Evolutionary conservation across 441 rosid genomes (phyloP).

Genomic region (Gossypium davidsonii): DNA sequence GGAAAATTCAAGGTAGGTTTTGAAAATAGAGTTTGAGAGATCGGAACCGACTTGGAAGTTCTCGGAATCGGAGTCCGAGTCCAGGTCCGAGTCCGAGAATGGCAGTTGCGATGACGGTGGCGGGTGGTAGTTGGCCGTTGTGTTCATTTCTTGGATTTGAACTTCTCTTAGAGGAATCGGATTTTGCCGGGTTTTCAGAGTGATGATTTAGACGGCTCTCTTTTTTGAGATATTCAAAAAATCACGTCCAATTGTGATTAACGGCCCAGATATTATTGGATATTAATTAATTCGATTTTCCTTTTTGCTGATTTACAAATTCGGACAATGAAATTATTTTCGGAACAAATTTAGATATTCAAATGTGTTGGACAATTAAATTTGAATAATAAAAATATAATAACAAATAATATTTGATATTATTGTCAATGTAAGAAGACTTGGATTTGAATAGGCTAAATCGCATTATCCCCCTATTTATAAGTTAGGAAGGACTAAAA

Average conservation of each 20-base stretch:
- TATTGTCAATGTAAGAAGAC: no score
- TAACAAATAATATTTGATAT: no score
- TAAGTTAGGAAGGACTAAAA: no score
- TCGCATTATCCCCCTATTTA: no score
- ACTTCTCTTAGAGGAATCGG: background rate
- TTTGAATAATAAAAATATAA: no score
- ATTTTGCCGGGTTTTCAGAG: slow-evolving; percentile 6
- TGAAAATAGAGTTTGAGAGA: slow-evolving; percentile 71
- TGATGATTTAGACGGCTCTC: background rate
- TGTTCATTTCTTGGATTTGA: slow-evolving; percentile 25
- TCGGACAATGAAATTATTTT: background rate
- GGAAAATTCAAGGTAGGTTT: slow-evolving; percentile 63
- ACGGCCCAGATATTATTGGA: background rate
- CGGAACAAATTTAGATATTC: background rate
- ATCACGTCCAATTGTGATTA: background rate
- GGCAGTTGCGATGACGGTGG: slow-evolving; percentile 21
- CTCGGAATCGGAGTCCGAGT: slow-evolving; percentile 47
- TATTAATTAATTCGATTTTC: background rate
- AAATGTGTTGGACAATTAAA: no score
- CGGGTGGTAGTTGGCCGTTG: slow-evolving; percentile 20
- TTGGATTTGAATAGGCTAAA: no score
- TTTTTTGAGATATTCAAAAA: background rate
- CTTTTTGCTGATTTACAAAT: background rate
- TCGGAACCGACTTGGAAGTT: slow-evolving; percentile 38
- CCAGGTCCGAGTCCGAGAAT: slow-evolving; percentile 26